Conservation (phyloP, 1,284 basidiomycete genomes). For the Gymnopus androsaceus region DNA sequence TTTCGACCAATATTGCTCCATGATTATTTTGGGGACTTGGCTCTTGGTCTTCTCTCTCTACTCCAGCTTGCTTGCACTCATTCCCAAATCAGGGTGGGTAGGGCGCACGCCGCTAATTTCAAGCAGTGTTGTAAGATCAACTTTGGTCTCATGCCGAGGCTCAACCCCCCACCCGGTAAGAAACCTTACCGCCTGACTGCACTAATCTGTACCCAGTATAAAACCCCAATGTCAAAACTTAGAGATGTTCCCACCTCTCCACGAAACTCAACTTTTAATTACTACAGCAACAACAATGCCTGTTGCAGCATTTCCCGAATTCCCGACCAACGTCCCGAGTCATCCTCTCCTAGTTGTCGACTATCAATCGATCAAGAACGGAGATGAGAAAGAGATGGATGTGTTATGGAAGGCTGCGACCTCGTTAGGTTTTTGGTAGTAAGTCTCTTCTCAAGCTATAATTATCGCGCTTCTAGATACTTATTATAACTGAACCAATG, state of each 20-base stretch:
- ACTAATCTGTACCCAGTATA: background rate
- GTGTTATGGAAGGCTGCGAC: constrained; percentile 38
- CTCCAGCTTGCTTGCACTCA: too few relatives aligned
- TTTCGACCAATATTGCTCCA: too few relatives aligned
- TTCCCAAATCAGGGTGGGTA: too few relatives aligned
- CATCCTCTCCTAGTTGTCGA: constrained; percentile 41
- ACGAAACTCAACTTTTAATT: background rate
- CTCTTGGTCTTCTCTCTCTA: too few relatives aligned
- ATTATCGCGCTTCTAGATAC: too few relatives aligned
- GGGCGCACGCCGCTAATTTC: too few relatives aligned
- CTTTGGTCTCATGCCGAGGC: too few relatives aligned
- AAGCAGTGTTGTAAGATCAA: too few relatives aligned
- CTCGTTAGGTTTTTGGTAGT: constrained; percentile 43
- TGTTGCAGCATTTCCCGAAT: constrained; percentile 22
- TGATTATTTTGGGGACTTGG: too few relatives aligned
- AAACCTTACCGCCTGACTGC: background rate
- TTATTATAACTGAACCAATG: too few relatives aligned
- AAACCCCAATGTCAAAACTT: background rate
- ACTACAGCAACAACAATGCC: too few relatives aligned
- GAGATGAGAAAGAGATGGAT: constrained; percentile 32
- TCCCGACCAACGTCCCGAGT: constrained; percentile 39
- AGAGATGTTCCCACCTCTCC: background rate
- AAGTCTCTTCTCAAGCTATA: constrained; percentile 19
- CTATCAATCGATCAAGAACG: constrained; percentile 33
- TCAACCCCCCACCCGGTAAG: too few relatives aligned